phyloP scores from a whole-genome alignment of 495 filamentous ascomycete species.

The Penicillium bovifimosum region DNA sequence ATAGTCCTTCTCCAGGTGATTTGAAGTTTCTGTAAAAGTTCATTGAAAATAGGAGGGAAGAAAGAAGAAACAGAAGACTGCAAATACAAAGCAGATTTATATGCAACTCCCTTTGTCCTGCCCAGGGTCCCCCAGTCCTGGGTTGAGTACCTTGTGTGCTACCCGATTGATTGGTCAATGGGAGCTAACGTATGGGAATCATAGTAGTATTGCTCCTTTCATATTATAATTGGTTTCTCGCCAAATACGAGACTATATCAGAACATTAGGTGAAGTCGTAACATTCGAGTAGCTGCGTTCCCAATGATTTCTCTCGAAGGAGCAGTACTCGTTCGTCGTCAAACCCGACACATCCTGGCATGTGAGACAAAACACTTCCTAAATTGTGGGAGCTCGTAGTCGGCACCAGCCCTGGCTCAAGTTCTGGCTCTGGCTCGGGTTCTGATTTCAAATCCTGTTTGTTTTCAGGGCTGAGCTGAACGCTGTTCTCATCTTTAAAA shows the following conservation, averaged over 20 bases:
- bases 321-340: conserved; percentile 92
- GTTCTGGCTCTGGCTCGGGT: background rate
- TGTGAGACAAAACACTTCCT: conserved; percentile 10
- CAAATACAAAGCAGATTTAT: background rate
- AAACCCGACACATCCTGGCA: conserved; percentile 73
- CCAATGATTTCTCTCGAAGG: conserved; percentile 61
- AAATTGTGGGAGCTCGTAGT: background rate
- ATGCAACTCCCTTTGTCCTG: conserved; percentile 7
- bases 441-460: background rate
- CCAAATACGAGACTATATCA: background rate
- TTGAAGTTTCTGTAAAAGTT: too few relatives aligned
- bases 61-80: background rate
- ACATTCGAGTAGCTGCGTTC: conserved; percentile 70
- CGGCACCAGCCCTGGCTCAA: background rate
- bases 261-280: conserved; percentile 80
- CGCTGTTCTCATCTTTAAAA: conserved; percentile 46
- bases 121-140: conserved; percentile 23
- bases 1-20: too few relatives aligned
- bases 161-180: conserved; percentile 15
- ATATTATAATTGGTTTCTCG: background rate
- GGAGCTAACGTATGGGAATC: background rate
- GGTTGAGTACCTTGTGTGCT: conserved; percentile 29
- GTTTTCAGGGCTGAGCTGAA: conserved; percentile 46
- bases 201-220: too few relatives aligned
- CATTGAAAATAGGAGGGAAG: background rate